A percentile compares a stretch with the other conserved stretches of the same genome.
These are phyloP conservation scores for Blastobotrys mokoenaii DNA, from an alignment of 805 yeast genomes.

Conservation along the genomic window DNA sequence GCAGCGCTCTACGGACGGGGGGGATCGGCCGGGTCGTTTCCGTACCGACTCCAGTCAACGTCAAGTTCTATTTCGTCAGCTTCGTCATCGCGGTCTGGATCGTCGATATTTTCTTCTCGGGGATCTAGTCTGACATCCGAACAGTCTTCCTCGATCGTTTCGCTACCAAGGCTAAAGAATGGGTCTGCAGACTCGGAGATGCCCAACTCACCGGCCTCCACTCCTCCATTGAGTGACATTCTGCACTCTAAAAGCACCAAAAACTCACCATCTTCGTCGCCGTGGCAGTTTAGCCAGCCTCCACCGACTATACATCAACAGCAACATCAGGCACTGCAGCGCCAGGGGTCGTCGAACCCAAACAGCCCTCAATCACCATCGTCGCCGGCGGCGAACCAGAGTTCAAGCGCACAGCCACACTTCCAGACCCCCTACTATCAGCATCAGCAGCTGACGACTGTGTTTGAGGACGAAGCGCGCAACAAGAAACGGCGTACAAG, in stretches of 20 bases:
- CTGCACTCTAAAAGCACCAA: neutral
- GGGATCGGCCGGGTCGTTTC: no score
- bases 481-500: constrained; percentile 19
- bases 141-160: no score
- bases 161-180: neutral
- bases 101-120: neutral
- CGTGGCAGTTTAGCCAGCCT: neutral
- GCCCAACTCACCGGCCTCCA: neutral
- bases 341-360: no score
- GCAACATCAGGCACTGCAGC: neutral
- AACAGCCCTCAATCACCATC: neutral
- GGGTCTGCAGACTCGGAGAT: neutral
- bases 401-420: neutral
- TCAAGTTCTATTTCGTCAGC: neutral
- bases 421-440: neutral
- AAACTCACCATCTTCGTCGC: neutral
- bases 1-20: no score
- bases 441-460: constrained; percentile 1
- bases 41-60: neutral
- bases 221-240: constrained; percentile 1
- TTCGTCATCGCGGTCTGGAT: neutral
- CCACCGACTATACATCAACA: neutral
- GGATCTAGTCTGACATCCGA: neutral
- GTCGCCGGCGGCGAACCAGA: neutral
- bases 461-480: constrained; percentile 1